Conservation (phyloP, 2,329 filamentous ascomycete species). For the Lecanosticta acicola region DNA sequence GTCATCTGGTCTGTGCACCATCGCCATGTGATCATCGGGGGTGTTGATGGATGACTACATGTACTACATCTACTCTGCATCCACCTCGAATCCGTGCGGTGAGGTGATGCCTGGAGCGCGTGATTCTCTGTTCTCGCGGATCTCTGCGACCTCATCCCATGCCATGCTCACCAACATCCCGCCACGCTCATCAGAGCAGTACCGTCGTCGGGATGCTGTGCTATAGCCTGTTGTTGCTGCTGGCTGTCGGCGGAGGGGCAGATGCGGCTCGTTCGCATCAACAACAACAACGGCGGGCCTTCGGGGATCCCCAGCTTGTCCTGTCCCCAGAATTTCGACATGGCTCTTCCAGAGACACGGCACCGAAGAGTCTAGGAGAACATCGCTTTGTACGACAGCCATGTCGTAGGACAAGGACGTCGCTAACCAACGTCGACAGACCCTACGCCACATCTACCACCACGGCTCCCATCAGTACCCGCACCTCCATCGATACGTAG, state of each 20-base stretch:
- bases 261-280: slow-evolving; percentile 17
- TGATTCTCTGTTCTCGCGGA: no score
- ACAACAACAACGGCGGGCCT: slow-evolving; percentile 18
- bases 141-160: background rate
- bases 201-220: background rate
- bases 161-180: slow-evolving; percentile 8
- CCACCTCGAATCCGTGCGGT: no score
- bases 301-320: slow-evolving; percentile 20
- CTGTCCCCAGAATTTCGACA: slow-evolving; percentile 18
- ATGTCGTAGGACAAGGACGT: background rate
- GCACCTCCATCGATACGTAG: slow-evolving; percentile 66
- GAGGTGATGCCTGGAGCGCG: no score
- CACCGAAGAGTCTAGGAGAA: slow-evolving; percentile 20
- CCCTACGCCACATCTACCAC: slow-evolving; percentile 84
- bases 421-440: slow-evolving; percentile 35
- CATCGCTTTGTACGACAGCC: slow-evolving; percentile 26
- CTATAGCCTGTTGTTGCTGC: slow-evolving; percentile 17
- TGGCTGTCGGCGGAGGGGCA: slow-evolving; percentile 9
- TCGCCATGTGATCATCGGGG: no score
- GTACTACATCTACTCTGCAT: no score
- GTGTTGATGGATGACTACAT: no score
- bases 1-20: no score
- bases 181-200: background rate
- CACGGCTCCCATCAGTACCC: slow-evolving; percentile 80
- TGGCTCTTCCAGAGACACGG: slow-evolving; percentile 6